A percentile compares a stretch with the other conserved stretches of the same genome.
Conservation (phyloP, 805 yeast species). For the Yarrowia alimentaria region DNA sequence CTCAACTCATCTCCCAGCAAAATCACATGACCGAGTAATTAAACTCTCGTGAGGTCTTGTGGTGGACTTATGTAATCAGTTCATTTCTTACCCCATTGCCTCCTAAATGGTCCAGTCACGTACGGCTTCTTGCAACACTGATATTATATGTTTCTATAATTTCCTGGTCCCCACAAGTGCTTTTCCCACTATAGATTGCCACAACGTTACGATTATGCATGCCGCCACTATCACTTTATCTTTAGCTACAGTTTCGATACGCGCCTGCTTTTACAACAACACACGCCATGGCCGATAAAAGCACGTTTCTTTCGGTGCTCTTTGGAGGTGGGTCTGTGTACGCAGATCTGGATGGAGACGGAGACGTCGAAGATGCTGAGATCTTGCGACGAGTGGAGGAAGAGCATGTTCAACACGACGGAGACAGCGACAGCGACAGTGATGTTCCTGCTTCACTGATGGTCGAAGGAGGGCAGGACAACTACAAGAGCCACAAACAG, state of each 20-base stretch:
- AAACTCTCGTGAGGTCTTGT: no score
- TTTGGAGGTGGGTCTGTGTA: conserved; percentile 24
- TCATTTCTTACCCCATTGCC: no score
- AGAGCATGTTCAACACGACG: background rate
- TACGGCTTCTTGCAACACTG: no score
- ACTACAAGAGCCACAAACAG: no score
- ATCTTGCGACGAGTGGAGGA: conserved; percentile 20
- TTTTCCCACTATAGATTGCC: no score
- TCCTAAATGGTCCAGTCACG: no score
- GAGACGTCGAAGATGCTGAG: conserved; percentile 19
- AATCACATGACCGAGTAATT: no score
- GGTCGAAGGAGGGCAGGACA: background rate
- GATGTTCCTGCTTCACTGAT: conserved; percentile 13
- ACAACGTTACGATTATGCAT: conserved; percentile 11
- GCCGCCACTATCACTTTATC: conserved; percentile 20
- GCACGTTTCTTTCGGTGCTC: conserved; percentile 18
- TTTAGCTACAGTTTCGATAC: no score
- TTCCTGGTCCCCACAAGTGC: no score
- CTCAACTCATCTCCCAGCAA: no score
- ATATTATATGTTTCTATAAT: no score
- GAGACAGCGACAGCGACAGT: conserved; percentile 5
- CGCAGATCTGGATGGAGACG: conserved; percentile 18
- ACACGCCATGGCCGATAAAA: conserved; percentile 14
- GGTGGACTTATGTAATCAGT: no score
- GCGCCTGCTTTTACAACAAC: background rate